phyloP scores from a whole-genome alignment of 2,329 filamentous ascomycete genomes.

The Aureobasidium mangrovei region DNA sequence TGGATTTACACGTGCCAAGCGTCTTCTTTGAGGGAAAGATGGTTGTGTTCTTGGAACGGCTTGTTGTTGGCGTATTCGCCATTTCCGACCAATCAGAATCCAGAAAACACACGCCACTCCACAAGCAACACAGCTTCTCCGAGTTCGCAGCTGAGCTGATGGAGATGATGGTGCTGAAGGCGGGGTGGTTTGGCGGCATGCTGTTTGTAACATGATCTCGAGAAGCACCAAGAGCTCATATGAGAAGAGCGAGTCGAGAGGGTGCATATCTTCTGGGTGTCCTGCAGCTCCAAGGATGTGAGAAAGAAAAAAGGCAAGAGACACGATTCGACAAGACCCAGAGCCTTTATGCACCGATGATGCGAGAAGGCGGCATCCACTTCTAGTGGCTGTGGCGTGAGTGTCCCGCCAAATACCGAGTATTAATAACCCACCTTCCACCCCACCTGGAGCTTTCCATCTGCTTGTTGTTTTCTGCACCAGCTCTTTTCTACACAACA shows the following conservation, averaged over 20 bases:
- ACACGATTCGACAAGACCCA: too few species aligned
- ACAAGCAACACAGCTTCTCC: conserved; percentile 8
- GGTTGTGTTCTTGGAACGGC: not conserved
- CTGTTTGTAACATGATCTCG: too few species aligned
- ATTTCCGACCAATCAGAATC: conserved; percentile 9
- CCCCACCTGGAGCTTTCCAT: conserved; percentile 2
- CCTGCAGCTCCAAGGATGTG: too few species aligned
- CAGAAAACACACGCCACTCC: not conserved
- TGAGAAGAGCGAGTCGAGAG: too few species aligned
- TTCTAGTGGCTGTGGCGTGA: conserved; percentile 12
- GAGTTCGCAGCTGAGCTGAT: not conserved
- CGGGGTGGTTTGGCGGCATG: not conserved
- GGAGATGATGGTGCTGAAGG: not conserved
- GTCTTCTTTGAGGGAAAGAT: not conserved
- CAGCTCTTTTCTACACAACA: not conserved
- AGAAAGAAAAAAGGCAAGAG: too few species aligned
- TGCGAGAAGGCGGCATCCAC: not conserved
- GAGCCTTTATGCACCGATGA: conserved; percentile 12
- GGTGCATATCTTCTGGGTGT: too few species aligned
- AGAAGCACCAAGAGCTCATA: too few species aligned
- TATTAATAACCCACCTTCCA: conserved; percentile 7
- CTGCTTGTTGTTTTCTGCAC: not conserved
- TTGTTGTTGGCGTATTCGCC: not conserved
- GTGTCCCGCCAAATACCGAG: not conserved
- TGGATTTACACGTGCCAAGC: not conserved